phyloP scores from a whole-genome alignment of 2,329 filamentous ascomycete species.

The Colletotrichum lentis region DNA sequence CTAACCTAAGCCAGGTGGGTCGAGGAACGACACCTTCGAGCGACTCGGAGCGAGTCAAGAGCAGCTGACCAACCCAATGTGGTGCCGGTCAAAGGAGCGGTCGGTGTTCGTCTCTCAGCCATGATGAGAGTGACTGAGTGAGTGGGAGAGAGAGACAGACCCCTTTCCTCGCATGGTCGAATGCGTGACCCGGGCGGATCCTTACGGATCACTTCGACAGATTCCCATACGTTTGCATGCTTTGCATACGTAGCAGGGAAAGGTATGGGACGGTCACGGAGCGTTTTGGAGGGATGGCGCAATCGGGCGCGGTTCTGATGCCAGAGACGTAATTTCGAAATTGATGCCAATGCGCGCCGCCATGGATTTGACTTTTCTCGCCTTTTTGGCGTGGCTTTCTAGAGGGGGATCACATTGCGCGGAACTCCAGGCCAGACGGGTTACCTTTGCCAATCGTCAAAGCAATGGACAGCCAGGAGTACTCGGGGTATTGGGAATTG shows the following conservation, averaged over 20 bases:
- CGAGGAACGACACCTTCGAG: conserved; percentile 31
- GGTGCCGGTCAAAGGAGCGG: conserved; percentile 32
- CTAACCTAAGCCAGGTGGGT: conserved; percentile 39
- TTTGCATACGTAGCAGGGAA: background rate
- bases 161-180: conserved; percentile 19
- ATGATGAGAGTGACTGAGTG: background rate
- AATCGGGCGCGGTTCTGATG: conserved; percentile 35
- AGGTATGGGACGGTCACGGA: conserved; percentile 21
- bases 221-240: conserved; percentile 36
- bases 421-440: background rate
- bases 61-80: conserved; percentile 27
- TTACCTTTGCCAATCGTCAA: conserved; percentile 2
- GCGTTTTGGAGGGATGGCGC: conserved; percentile 29
- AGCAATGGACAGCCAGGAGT: background rate
- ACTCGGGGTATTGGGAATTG: background rate
- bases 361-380: background rate
- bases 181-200: conserved; percentile 7
- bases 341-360: conserved; percentile 9
- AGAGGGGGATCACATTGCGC: background rate
- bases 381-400: background rate
- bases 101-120: conserved; percentile 37
- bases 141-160: background rate
- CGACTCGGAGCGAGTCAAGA: conserved; percentile 37
- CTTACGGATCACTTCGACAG: conserved; percentile 29
- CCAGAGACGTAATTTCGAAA: conserved; percentile 33